These are phyloP conservation scores for Boletus bicolor DNA, from an alignment of 768 basidiomycete species.

Conservation along the genomic window DNA sequence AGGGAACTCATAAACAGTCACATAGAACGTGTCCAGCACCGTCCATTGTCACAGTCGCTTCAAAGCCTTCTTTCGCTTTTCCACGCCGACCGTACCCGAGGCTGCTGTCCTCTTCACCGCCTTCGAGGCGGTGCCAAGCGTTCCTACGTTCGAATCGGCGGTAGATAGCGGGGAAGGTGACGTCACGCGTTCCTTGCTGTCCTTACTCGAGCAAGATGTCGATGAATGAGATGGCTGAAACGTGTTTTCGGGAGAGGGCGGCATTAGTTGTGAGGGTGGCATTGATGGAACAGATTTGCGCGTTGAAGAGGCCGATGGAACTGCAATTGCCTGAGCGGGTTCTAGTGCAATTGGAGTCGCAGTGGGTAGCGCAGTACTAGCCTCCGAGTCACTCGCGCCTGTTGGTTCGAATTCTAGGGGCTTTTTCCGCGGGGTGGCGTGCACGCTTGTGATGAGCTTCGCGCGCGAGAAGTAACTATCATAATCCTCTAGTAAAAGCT, in stretches of 20 bases:
- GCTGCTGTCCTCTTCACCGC: slow-evolving; percentile 65
- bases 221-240: slow-evolving; percentile 39
- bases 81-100: slow-evolving; percentile 54
- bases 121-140: slow-evolving; percentile 44
- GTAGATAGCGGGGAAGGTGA: slow-evolving; percentile 70
- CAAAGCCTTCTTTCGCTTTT: slow-evolving; percentile 87
- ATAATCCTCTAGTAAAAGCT: slow-evolving; percentile 86
- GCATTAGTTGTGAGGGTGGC: slow-evolving; percentile 37
- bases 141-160: slow-evolving; percentile 65
- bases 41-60: slow-evolving; percentile 56
- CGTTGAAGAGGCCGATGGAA: slow-evolving; percentile 39
- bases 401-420: slow-evolving; percentile 69
- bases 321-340: slow-evolving; percentile 33
- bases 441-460: slow-evolving; percentile 84
- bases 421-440: slow-evolving; percentile 76
- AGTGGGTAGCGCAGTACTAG: slow-evolving; percentile 12
- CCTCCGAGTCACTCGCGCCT: slow-evolving; percentile 26
- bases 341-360: slow-evolving; percentile 20
- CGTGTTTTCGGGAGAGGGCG: slow-evolving; percentile 37
- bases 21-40: slow-evolving; percentile 1
- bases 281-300: slow-evolving; percentile 45
- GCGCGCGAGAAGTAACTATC: slow-evolving; percentile 84
- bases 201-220: slow-evolving; percentile 28
- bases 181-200: slow-evolving; percentile 56
- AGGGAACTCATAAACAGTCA: neutral